Percentiles rank a stretch among this genome's conserved stretches.
phyloP scores from a whole-genome alignment of 225 moss, liverwort and hornwort genomes.

The Sphagnum tenellum region DNA sequence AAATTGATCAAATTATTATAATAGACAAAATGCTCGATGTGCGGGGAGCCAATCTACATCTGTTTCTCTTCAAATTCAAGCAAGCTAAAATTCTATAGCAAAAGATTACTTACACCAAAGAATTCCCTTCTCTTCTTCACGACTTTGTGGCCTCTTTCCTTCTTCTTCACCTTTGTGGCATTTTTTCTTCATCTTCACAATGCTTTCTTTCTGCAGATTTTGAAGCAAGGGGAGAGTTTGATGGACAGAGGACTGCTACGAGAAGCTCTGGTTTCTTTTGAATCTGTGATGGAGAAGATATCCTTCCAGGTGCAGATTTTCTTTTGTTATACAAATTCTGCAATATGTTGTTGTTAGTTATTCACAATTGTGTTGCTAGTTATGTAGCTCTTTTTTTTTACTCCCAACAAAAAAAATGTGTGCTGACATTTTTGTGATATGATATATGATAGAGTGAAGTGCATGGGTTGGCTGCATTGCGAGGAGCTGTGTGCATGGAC shows the following conservation, averaged over 20 bases:
- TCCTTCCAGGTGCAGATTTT: slow-evolving; percentile 43
- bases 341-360: neutral
- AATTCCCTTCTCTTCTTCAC: too few relatives aligned
- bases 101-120: too few relatives aligned
- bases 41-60: too few relatives aligned
- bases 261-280: slow-evolving; percentile 51
- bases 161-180: too few relatives aligned
- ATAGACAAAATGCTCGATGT: too few relatives aligned
- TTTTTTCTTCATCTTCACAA: neutral
- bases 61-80: too few relatives aligned
- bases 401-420: too few relatives aligned
- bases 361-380: neutral
- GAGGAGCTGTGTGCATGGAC: slow-evolving; percentile 76
- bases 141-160: too few relatives aligned
- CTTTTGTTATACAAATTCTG: neutral
- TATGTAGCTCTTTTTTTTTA: too few relatives aligned
- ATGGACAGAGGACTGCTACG: slow-evolving; percentile 76
- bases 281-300: slow-evolving; percentile 57
- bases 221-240: slow-evolving; percentile 50
- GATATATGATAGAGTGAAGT: slow-evolving; percentile 62
- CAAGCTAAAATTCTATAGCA: too few relatives aligned
- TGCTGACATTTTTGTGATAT: too few relatives aligned
- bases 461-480: slow-evolving; percentile 65
- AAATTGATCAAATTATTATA: too few relatives aligned
- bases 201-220: slow-evolving; percentile 21